Conservation (phyloP, 169 alveolate genomes). For the Neospora caninum region DNA sequence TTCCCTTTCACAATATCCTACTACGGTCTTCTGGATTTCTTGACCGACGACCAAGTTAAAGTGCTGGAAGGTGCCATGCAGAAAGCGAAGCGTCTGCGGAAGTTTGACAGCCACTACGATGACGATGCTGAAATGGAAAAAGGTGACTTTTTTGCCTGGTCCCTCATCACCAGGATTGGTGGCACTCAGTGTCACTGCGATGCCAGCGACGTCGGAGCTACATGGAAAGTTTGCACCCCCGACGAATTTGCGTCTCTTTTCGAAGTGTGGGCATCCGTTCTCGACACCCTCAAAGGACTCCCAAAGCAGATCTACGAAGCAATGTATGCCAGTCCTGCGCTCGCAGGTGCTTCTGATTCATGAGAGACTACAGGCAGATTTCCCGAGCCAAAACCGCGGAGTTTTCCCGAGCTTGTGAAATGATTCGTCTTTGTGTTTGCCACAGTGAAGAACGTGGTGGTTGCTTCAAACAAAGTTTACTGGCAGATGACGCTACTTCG, state of each 20-base stretch:
- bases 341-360: neutral
- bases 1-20: conserved; percentile 26
- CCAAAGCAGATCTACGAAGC: neutral
- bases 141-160: conserved; percentile 41
- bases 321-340: conserved; percentile 13
- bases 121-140: conserved; percentile 34
- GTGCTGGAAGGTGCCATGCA: neutral
- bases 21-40: conserved; percentile 13
- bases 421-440: too few relatives aligned
- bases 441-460: too few relatives aligned
- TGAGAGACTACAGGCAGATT: neutral
- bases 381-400: neutral
- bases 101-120: conserved; percentile 10
- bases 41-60: neutral
- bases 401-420: too few relatives aligned
- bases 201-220: conserved; percentile 44
- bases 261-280: neutral
- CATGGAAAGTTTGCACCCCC: conserved; percentile 25
- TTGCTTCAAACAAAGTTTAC: too few relatives aligned
- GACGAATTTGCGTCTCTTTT: neutral
- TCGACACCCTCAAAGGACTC: neutral
- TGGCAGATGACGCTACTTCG: too few relatives aligned
- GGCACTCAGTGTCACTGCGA: conserved; percentile 37
- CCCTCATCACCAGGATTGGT: conserved; percentile 8
- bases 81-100: conserved; percentile 17